Base-by-base conservation (phyloP, 768 basidiomycete species). In the Amanita polypyramis region DNA sequence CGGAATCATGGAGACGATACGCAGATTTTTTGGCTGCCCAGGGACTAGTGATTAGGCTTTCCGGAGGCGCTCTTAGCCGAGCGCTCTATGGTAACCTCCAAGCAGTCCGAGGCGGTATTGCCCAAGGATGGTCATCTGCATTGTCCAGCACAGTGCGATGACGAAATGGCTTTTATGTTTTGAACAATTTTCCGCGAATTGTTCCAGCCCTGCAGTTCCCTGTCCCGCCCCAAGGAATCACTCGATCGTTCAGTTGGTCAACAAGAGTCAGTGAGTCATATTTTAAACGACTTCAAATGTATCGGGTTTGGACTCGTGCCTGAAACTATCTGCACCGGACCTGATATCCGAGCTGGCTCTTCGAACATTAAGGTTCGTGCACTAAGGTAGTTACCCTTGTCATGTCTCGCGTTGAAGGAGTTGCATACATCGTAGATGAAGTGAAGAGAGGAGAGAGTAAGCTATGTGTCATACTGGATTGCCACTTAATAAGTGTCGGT, bases 1-100 rank as follows among this genome's bases (percentile, higher is more conserved):
- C 60, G 8, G 77, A 66, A 36, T 74, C 76, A 17, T 85, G 83
- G 84, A 66, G 65, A 52, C 66, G 80, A 51, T 85, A 80, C 57
- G 73, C 74, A 19, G 61, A 76, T 45, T 85, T 72, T 60, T 55
- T 85, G 57, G 59, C 62, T 10, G 70, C 75, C 23, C 63, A 68
- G 11, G 73, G 69, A 29, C 60, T 81, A 58, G 81, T 85, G 14
- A 56, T 80, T 25, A 65, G 60, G 34, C 63, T 82, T 25, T 57
- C 57, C 40, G 63, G 79, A 55, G 56, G 70, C 5, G 59, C 64
- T 47, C 60, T 80, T 50, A 62, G 65, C 32, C 62, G 61, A 33
- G 70, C 67, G 51, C 54, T 76, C 52, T 70, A 71, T 52, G 70
- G 66, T 10, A 69, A 69, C 48, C 48, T 61, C 11, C 52, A 60